phyloP scores from a whole-genome alignment of 179 eudicot species.

The Heliamphora pulchella region DNA sequence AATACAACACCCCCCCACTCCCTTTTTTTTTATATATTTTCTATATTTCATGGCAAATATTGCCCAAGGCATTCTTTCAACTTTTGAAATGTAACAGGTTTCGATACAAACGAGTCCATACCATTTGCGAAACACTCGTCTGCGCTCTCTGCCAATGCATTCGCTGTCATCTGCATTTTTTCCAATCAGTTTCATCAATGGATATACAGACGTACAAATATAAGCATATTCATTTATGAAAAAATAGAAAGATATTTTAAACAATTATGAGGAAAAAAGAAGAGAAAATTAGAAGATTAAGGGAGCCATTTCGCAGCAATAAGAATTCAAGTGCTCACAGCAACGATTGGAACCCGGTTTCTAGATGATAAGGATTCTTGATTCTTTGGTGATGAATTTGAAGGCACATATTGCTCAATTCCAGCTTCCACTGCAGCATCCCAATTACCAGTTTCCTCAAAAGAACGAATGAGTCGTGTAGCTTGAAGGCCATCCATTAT shows the following conservation, averaged over 20 bases:
- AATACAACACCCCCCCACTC: conserved; percentile 22
- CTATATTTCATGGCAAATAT: conserved; percentile 34
- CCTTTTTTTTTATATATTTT: conserved; percentile 49
- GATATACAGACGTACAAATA: not conserved
- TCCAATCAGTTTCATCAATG: conserved; percentile 11
- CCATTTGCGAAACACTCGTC: conserved; percentile 88
- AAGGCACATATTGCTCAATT: conserved; percentile 37
- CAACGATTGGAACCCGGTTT: conserved; percentile 60
- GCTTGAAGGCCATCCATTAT: conserved; percentile 95
- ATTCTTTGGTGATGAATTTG: conserved; percentile 23
- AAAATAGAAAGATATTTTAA: no score
- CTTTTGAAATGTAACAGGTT: conserved; percentile 78
- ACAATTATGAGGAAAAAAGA: not conserved
- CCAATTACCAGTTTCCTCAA: conserved; percentile 82
- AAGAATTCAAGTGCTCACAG: conserved; percentile 42
- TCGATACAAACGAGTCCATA: conserved; percentile 89
- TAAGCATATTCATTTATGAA: not conserved
- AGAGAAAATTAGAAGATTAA: not conserved
- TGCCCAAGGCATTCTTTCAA: conserved; percentile 73
- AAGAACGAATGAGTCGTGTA: conserved; percentile 77
- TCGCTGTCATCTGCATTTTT: conserved; percentile 83
- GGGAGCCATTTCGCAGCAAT: not conserved
- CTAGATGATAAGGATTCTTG: conserved; percentile 21
- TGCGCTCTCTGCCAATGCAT: conserved; percentile 78
- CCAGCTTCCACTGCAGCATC: conserved; percentile 74